Conservation (phyloP, 2,329 filamentous ascomycete species). For the Fusarium temperatum region DNA sequence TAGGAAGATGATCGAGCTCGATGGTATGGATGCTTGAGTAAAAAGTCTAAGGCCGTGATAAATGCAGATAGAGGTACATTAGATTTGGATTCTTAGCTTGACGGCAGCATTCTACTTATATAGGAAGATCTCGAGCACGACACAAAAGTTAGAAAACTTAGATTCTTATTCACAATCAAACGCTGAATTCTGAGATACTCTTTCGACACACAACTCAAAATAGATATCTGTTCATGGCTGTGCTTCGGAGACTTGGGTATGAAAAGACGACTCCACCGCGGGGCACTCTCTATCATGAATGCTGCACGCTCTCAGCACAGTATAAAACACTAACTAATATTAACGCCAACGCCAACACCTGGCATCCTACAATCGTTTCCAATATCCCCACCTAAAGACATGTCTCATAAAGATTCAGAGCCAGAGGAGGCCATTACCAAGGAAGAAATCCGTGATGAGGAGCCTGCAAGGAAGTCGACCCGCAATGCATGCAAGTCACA, state of each 20-base stretch:
- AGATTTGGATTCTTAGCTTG: background rate
- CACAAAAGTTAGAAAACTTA: background rate
- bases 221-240: background rate
- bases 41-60: background rate
- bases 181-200: background rate
- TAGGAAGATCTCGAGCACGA: background rate
- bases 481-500: slow-evolving; percentile 55
- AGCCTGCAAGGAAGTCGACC: slow-evolving; percentile 33
- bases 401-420: slow-evolving; percentile 41
- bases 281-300: slow-evolving; percentile 20
- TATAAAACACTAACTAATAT: background rate
- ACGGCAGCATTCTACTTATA: background rate
- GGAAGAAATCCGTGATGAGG: slow-evolving; percentile 52
- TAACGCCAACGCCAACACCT: background rate
- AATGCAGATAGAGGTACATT: background rate
- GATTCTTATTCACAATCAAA: background rate
- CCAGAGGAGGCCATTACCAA: slow-evolving; percentile 53
- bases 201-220: background rate
- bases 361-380: background rate
- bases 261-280: slow-evolving; percentile 18
- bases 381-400: slow-evolving; percentile 8
- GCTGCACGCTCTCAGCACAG: slow-evolving; percentile 2
- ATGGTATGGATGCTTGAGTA: slow-evolving; percentile 77
- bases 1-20: slow-evolving; percentile 83
- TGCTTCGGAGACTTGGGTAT: background rate